Conservation (phyloP, 2,329 filamentous ascomycete genomes). For the Hymenoscyphus fructigenus region DNA sequence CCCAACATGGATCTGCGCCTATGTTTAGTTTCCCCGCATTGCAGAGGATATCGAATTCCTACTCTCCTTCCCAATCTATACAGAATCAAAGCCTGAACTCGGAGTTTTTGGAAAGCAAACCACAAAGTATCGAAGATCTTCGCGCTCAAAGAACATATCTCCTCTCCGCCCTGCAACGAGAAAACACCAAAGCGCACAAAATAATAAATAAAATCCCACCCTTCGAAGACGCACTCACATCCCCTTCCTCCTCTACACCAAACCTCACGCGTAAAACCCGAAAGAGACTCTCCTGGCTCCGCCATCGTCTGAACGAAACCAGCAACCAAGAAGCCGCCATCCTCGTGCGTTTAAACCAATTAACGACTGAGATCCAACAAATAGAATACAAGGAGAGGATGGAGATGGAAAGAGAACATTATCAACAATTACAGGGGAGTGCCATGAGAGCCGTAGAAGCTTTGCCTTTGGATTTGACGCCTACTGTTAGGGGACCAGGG, state of each 20-base stretch:
- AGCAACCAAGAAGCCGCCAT: constrained; percentile 49
- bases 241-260: constrained; percentile 5
- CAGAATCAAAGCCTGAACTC: too few species aligned
- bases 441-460: too few species aligned
- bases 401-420: constrained; percentile 13
- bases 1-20: too few species aligned
- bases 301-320: constrained; percentile 44
- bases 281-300: constrained; percentile 45
- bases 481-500: too few species aligned
- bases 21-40: too few species aligned
- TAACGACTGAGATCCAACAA: constrained; percentile 50
- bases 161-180: constrained; percentile 41
- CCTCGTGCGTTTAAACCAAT: constrained; percentile 48
- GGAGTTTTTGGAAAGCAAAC: too few species aligned
- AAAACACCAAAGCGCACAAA: constrained; percentile 40
- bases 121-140: constrained; percentile 39
- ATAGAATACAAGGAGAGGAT: constrained; percentile 42
- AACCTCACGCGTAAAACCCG: constrained; percentile 16
- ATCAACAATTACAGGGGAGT: too few species aligned
- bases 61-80: too few species aligned
- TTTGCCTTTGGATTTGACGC: too few species aligned
- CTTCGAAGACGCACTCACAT: too few species aligned
- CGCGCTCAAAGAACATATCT: constrained; percentile 50
- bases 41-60: too few species aligned
- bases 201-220: constrained; percentile 42